phyloP scores from a whole-genome alignment of 116 monocot genomes.

The Trichopus zeylanicus region DNA sequence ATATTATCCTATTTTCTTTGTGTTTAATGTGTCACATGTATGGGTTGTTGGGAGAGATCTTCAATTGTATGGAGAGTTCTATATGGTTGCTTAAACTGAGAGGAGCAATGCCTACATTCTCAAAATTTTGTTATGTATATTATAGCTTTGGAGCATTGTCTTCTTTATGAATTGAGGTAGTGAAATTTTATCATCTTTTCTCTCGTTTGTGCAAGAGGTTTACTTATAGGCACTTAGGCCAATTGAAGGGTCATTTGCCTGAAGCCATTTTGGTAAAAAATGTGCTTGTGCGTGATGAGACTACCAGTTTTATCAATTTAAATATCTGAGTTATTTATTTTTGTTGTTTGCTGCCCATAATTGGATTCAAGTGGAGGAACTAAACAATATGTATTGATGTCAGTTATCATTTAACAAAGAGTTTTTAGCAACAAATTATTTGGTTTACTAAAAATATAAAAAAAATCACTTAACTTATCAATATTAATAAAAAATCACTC shows the following conservation, averaged over 20 bases:
- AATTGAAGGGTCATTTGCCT: conserved; percentile 67
- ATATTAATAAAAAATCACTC: too few species aligned
- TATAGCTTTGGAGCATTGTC: not conserved
- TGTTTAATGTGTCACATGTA: conserved; percentile 30
- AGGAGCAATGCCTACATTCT: conserved; percentile 39
- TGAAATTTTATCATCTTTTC: not conserved
- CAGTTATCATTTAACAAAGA: too few species aligned
- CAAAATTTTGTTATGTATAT: conserved; percentile 41
- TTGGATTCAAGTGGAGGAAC: too few species aligned
- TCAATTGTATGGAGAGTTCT: conserved; percentile 64
- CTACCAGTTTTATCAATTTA: too few species aligned
- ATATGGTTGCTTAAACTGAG: conserved; percentile 63
- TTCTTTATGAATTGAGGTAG: not conserved
- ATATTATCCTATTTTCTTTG: too few species aligned
- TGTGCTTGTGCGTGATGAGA: conserved; percentile 55
- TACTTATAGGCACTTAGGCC: conserved; percentile 61
- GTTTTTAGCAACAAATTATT: too few species aligned
- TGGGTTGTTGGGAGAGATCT: conserved; percentile 60
- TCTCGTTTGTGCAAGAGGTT: conserved; percentile 53
- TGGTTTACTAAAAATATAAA: too few species aligned
- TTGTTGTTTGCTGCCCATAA: too few species aligned
- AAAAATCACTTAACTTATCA: too few species aligned
- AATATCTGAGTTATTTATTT: too few species aligned
- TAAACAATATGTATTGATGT: too few species aligned
- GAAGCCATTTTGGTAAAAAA: conserved; percentile 81